Conservation (phyloP, 78 protist species). For the Pigoraptor vietnamica region DNA sequence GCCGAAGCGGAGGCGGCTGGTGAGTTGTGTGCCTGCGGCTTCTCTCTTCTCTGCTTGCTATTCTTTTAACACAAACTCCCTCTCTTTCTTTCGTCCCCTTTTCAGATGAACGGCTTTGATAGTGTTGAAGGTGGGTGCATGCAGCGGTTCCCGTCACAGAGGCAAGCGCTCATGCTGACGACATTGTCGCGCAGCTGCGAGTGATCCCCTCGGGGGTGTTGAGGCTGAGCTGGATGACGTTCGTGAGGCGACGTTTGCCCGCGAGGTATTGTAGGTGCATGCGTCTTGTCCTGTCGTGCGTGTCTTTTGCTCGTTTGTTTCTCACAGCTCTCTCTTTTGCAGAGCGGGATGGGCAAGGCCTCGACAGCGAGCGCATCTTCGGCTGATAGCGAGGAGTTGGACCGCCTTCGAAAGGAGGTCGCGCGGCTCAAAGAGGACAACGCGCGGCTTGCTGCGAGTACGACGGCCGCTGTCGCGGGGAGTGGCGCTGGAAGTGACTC, state of each 20-base stretch:
- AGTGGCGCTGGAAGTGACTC: no score
- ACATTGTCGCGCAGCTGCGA: no score
- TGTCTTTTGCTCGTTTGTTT: no score
- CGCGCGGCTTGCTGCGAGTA: background rate
- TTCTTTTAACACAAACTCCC: no score
- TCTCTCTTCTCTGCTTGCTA: no score
- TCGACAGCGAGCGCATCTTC: background rate
- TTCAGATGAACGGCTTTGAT: background rate
- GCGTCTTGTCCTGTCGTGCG: no score
- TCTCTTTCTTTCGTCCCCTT: background rate
- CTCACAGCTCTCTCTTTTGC: background rate
- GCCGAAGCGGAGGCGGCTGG: background rate
- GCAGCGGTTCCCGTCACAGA: no score
- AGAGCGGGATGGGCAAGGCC: no score
- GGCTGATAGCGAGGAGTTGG: background rate
- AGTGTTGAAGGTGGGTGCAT: background rate
- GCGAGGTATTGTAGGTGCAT: background rate
- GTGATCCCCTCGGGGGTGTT: background rate
- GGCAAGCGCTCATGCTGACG: no score
- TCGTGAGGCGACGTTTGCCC: background rate
- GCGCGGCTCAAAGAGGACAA: background rate
- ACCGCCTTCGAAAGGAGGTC: background rate
- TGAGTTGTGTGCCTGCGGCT: background rate
- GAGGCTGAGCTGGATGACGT: background rate
- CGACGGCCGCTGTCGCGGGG: background rate